Percentiles rank a stretch among this genome's conserved stretches.
Conservation (phyloP, 352 stramenopile genomes). For the Globisporangium nodosum region DNA sequence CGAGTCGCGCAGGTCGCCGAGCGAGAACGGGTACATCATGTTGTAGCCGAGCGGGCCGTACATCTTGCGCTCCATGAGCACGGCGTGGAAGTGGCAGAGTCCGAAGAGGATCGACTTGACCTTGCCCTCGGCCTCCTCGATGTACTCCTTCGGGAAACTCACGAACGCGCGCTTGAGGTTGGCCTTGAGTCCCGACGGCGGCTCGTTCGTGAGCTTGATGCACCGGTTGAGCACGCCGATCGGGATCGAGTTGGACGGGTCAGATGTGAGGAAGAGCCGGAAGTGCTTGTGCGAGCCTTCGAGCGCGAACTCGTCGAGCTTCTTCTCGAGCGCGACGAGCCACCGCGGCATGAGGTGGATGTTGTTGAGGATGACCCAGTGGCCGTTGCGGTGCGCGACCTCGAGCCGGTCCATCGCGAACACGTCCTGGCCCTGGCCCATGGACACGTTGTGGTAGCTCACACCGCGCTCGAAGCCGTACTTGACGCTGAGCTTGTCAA, state of each 20-base stretch:
- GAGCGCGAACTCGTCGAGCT: conserved; percentile 94
- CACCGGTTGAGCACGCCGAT: conserved; percentile 95
- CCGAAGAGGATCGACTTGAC: conserved; percentile 97
- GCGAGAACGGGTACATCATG: conserved; percentile 98
- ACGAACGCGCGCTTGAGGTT: conserved; percentile 96
- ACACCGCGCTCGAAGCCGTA: conserved; percentile 95
- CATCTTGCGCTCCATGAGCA: conserved; percentile 97
- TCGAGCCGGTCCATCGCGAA: conserved; percentile 95
- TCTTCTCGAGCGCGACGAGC: conserved; percentile 96
- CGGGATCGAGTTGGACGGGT: conserved; percentile 91
- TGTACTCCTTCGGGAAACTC: conserved; percentile 94
- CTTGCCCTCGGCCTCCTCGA: conserved; percentile 94
- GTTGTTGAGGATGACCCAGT: conserved; percentile 98
- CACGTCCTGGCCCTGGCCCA: conserved; percentile 96
- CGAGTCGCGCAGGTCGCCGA: conserved; percentile 94
- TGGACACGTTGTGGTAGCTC: conserved; percentile 97
- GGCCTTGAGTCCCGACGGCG: conserved; percentile 92
- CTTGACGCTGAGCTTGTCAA: conserved; percentile 93
- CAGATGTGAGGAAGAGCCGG: conserved; percentile 92
- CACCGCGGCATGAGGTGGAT: conserved; percentile 97
- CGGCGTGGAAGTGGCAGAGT: conserved; percentile 95
- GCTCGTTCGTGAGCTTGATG: conserved; percentile 97
- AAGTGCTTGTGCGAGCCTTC: conserved; percentile 94
- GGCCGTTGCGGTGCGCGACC: conserved; percentile 92
- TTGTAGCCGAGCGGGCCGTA: conserved; percentile 98